phyloP scores from a whole-genome alignment of 257 asterid genomes.

The Rhazya stricta region DNA sequence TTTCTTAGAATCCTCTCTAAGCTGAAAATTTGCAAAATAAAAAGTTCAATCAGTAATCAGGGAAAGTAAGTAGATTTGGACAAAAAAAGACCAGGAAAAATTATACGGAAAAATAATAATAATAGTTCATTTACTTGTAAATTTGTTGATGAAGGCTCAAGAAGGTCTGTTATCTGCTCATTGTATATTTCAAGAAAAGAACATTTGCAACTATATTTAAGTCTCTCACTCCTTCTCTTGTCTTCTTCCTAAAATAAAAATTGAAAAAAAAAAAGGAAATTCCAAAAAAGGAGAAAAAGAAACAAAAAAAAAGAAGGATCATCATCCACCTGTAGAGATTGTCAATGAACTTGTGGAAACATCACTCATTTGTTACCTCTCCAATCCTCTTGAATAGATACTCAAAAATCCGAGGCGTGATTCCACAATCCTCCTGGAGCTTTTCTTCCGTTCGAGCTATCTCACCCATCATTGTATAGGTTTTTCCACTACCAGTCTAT shows the following conservation, averaged over 20 bases:
- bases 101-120: too few relatives aligned
- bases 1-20: conserved; percentile 78
- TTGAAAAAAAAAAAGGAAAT: conserved; percentile 18
- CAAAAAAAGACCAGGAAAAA: background rate
- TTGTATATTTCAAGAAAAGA: conserved; percentile 86
- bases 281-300: background rate
- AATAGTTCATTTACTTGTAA: conserved; percentile 51
- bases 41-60: background rate
- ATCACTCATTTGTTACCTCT: conserved; percentile 41
- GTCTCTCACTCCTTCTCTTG: conserved; percentile 53
- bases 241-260: conserved; percentile 79
- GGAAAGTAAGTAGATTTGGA: background rate
- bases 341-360: conserved; percentile 6
- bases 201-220: conserved; percentile 79
- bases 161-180: conserved; percentile 90
- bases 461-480: conserved; percentile 91
- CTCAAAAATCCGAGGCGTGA: conserved; percentile 78
- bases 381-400: conserved; percentile 62
- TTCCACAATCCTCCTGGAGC: conserved; percentile 63
- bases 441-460: conserved; percentile 46
- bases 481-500: conserved; percentile 92
- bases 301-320: background rate
- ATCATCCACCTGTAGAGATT: conserved; percentile 13
- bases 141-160: conserved; percentile 79
- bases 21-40: conserved; percentile 29